Evolutionary conservation across 1,284 basidiomycete genomes (phyloP).

Genomic region (Leccinum angustisporum): DNA sequence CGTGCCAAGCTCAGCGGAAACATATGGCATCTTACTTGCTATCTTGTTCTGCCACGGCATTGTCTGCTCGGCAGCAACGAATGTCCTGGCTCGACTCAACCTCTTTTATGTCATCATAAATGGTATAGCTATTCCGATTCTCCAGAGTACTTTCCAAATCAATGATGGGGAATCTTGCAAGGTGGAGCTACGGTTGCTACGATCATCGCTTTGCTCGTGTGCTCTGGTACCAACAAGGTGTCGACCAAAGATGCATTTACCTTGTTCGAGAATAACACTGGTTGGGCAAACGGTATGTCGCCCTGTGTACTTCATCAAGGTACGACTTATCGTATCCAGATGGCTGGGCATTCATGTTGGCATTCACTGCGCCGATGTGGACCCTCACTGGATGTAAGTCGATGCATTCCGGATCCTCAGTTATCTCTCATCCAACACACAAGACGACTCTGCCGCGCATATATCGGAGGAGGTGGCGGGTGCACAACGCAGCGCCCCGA

Average conservation of each 20-base stretch:
- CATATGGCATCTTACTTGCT: conserved; percentile 65
- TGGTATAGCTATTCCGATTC: conserved; percentile 36
- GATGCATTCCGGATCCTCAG: not conserved
- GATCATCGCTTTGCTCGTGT: conserved; percentile 57
- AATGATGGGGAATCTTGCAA: conserved; percentile 22
- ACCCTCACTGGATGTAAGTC: conserved; percentile 68
- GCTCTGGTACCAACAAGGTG: conserved; percentile 51
- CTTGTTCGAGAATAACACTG: conserved; percentile 68
- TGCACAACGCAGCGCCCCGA: conserved; percentile 68
- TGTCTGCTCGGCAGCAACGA: conserved; percentile 70
- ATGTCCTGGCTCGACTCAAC: conserved; percentile 64
- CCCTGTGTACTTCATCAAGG: not conserved
- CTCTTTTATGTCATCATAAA: conserved; percentile 69
- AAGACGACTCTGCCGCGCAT: conserved; percentile 76
- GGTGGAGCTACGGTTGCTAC: conserved; percentile 62
- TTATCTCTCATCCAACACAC: not conserved
- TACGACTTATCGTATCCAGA: conserved; percentile 37
- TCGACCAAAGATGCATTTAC: conserved; percentile 69
- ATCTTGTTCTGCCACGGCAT: conserved; percentile 64
- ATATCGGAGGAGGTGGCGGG: conserved; percentile 73
- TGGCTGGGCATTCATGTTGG: conserved; percentile 71
- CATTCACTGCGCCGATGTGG: conserved; percentile 78
- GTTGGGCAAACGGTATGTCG: conserved; percentile 56
- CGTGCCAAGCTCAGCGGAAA: conserved; percentile 54
- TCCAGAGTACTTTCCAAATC: not conserved